Base-by-base conservation (phyloP, 140 eudicot genomes). In the Cichorium intybus region DNA sequence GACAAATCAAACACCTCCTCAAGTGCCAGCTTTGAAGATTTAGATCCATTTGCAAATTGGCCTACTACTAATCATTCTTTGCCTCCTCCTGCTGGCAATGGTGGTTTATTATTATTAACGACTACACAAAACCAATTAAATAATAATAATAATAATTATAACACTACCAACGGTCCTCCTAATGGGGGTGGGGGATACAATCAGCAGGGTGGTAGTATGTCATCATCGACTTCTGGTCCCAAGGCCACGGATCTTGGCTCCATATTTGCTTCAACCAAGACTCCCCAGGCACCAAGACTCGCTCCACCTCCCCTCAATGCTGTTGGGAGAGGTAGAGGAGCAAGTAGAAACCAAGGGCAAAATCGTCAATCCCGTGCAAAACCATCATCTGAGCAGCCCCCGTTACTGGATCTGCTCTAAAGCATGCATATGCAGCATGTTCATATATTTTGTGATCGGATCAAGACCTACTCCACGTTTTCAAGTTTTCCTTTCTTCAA, bases 41-140 rank as follows among this genome's bases (percentile, higher is more conserved):
- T 85, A 53, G 98, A 92, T 76, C 98, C 98, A 27, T 92, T 92
- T 78, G 95, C 98, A 45, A 69, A 92, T 64, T 92, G 98, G 98
- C 85, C 49, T 37, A 77, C 54, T 20, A 7, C 26, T 18, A 48
- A 48, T 75, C 74, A 76, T 28, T 22, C 87, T 39, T 22, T 62
- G 50, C 63, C 53, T 74, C 74, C 57, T 37, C 57, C 90, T 56
- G 71, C 76, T 43, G 49, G 20, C 15, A 20, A 1, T 7, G 37
- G 10, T 45, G 95, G 87, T 48, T 37, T 66, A 16, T 64, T 53
- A 52, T 81, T 5, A 63, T 43, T 23, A 68, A 20, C 72, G 21
- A 75, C 72, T 59, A 23, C 58, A 73, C 83, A 39, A 62, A 53
- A 33, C 22, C 88, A 76, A 59, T 61, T 78, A 52, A 71, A 66